Percentiles rank a stretch among this genome's conserved stretches.
These are phyloP conservation scores for Cordyceps javanica DNA, from an alignment of 2,329 filamentous ascomycete genomes.

Conservation along the genomic window DNA sequence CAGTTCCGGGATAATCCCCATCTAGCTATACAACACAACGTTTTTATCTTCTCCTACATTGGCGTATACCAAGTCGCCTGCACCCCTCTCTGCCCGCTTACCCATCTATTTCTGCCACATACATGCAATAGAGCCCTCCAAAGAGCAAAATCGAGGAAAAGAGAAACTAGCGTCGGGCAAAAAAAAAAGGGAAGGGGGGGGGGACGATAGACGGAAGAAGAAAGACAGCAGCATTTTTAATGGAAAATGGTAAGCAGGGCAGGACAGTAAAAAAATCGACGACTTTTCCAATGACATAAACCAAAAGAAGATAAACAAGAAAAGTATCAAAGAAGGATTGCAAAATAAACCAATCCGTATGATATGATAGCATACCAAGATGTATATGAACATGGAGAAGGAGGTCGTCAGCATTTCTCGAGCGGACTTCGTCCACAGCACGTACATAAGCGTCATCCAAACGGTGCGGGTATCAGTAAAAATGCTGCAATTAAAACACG, in stretches of 20 bases:
- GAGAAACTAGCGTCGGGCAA: not conserved
- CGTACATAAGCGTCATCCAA: constrained; percentile 9
- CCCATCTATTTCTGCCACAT: not conserved
- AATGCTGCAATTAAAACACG: not conserved
- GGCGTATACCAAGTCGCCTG: too few relatives aligned
- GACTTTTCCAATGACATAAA: not conserved
- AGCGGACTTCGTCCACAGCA: constrained; percentile 1
- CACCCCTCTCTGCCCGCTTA: too few relatives aligned
- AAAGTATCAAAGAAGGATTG: not conserved
- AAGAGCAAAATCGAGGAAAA: not conserved
- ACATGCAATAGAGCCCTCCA: not conserved
- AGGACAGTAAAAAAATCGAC: too few relatives aligned
- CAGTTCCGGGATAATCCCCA: not conserved
- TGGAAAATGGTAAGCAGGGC: too few relatives aligned
- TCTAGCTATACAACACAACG: not conserved
- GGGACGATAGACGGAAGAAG: not conserved
- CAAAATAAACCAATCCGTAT: not conserved
- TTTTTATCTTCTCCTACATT: not conserved
- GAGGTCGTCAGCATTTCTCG: not conserved
- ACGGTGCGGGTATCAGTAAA: constrained; percentile 11
- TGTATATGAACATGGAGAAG: not conserved
- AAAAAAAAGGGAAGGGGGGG: not conserved
- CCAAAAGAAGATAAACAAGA: not conserved
- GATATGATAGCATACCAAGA: not conserved
- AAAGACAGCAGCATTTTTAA: too few relatives aligned